phyloP scores from a whole-genome alignment of 768 basidiomycete genomes.

The Coprinopsis sp. region DNA sequence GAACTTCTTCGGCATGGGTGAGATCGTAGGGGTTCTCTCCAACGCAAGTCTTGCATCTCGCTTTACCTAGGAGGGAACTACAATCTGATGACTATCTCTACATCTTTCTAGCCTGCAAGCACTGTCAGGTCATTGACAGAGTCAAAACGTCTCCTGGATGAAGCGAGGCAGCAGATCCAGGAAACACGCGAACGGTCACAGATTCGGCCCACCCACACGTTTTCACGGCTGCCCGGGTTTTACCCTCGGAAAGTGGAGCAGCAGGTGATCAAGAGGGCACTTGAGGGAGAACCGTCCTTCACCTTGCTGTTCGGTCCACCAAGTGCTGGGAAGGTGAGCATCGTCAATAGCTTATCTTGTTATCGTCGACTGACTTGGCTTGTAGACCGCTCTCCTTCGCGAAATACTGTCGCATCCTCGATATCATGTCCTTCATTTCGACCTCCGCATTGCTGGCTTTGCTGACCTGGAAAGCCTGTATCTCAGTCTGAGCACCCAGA shows the following conservation, averaged over 20 bases:
- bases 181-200: slow-evolving; percentile 66
- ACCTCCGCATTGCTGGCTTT: slow-evolving; percentile 79
- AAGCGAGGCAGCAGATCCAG: slow-evolving; percentile 68
- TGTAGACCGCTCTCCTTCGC: slow-evolving; percentile 69
- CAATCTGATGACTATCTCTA: too few relatives aligned
- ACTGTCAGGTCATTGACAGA: slow-evolving; percentile 78
- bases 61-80: too few relatives aligned
- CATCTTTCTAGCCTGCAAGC: slow-evolving; percentile 56
- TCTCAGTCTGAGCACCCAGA: slow-evolving; percentile 69
- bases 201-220: slow-evolving; percentile 69
- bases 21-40: slow-evolving; percentile 68
- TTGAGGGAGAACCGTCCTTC: slow-evolving; percentile 73
- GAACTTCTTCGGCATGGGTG: slow-evolving; percentile 76
- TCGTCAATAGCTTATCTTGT: not conserved
- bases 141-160: slow-evolving; percentile 69
- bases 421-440: slow-evolving; percentile 81
- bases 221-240: slow-evolving; percentile 72
- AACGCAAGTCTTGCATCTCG: slow-evolving; percentile 51
- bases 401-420: slow-evolving; percentile 65
- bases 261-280: slow-evolving; percentile 55
- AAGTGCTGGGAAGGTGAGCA: slow-evolving; percentile 68
- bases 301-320: slow-evolving; percentile 79
- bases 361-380: not conserved
- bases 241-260: slow-evolving; percentile 65
- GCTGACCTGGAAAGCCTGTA: slow-evolving; percentile 78